Evolutionary conservation across 2,329 filamentous ascomycete genomes (phyloP).

Genomic region (Ophiostoma novo-ulmi): DNA sequence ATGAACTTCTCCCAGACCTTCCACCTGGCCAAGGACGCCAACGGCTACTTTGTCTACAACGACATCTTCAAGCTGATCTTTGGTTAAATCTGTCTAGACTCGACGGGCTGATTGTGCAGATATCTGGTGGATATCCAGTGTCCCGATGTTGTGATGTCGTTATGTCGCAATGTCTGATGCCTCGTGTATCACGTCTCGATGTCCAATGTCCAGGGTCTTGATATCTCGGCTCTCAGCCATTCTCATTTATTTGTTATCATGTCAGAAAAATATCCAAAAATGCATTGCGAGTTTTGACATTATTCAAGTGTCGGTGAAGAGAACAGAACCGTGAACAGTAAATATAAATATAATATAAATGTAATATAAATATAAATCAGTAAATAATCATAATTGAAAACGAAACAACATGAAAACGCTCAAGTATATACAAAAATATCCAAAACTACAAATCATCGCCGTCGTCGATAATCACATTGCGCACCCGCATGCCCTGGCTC

Average conservation of each 20-base stretch:
- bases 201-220: neutral
- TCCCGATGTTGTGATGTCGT: neutral
- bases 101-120: neutral
- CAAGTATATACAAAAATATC: neutral
- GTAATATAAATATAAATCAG: neutral
- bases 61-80: conserved; percentile 92
- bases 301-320: neutral
- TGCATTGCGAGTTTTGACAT: conserved; percentile 15
- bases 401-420: neutral
- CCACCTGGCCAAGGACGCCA: conserved; percentile 66
- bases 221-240: neutral
- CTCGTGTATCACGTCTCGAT: too few species aligned
- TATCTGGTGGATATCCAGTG: too few species aligned
- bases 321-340: neutral
- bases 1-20: conserved; percentile 92
- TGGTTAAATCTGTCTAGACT: conserved; percentile 39
- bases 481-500: conserved; percentile 73
- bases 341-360: too few species aligned
- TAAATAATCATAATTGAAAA: neutral
- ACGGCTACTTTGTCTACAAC: conserved; percentile 82
- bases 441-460: conserved; percentile 28
- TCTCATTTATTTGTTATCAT: conserved; percentile 7
- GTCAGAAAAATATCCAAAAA: conserved; percentile 16
- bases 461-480: conserved; percentile 65
- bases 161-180: neutral